These are phyloP conservation scores for Mycena crocata DNA, from an alignment of 768 basidiomycete species.

Conservation along the genomic window DNA sequence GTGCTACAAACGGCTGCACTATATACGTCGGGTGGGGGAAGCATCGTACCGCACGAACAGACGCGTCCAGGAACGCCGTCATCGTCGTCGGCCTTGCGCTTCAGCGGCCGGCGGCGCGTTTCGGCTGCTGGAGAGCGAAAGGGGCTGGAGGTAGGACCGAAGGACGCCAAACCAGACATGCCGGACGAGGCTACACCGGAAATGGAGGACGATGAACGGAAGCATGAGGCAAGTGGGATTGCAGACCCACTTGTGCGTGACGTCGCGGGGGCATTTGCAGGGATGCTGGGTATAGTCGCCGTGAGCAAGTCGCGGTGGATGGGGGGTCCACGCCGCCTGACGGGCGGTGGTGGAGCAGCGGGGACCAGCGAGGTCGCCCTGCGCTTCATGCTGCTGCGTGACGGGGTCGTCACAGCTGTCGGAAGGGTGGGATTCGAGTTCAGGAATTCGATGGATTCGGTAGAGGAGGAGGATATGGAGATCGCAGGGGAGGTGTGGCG, in stretches of 20 bases:
- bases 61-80: not conserved
- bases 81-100: slow-evolving; percentile 1
- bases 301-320: not conserved
- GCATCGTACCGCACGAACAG: slow-evolving; percentile 15
- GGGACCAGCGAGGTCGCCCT: slow-evolving; percentile 1
- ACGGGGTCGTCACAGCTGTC: not conserved
- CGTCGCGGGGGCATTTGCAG: too few species aligned
- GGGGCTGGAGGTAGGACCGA: too few species aligned
- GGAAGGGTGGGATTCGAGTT: not conserved
- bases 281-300: not conserved
- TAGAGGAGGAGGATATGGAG: slow-evolving; percentile 5
- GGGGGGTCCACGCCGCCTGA: slow-evolving; percentile 2
- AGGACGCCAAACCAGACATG: too few species aligned
- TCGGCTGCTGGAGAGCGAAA: not conserved
- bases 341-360: not conserved
- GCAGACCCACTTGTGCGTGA: too few species aligned
- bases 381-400: not conserved
- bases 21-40: slow-evolving; percentile 10
- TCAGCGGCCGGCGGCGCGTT: not conserved
- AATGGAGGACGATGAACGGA: not conserved
- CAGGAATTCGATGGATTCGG: not conserved
- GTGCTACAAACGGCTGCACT: not conserved
- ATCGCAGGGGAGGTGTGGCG: slow-evolving; percentile 1
- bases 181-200: not conserved
- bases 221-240: too few species aligned